phyloP scores from a whole-genome alignment of 148 eudicot species.

The Amaranthus cruentus region DNA sequence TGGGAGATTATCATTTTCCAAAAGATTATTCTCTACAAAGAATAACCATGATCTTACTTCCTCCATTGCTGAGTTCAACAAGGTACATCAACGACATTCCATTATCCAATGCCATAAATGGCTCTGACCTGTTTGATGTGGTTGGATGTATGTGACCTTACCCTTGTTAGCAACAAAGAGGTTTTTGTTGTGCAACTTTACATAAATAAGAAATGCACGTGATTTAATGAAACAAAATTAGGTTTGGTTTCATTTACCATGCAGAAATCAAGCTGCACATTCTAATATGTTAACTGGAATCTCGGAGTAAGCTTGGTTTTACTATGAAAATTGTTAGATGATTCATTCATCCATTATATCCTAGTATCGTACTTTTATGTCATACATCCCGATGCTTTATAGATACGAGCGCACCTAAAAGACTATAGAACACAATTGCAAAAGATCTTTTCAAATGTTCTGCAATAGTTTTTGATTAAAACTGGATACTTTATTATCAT shows the following conservation, averaged over 20 bases:
- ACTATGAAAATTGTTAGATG: no score
- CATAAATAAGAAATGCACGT: neutral
- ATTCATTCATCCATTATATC: no score
- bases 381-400: neutral
- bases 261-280: no score
- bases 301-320: no score
- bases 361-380: neutral
- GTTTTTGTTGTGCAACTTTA: neutral
- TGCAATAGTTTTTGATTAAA: neutral
- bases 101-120: neutral
- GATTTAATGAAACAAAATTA: neutral
- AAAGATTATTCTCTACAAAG: conserved; percentile 26
- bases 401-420: neutral
- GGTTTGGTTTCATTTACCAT: neutral
- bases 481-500: neutral
- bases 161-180: neutral
- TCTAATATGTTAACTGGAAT: no score
- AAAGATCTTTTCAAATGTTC: neutral
- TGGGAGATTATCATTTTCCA: neutral
- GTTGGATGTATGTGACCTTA: neutral
- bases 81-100: conserved; percentile 32
- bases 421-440: neutral
- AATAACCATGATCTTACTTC: conserved; percentile 42
- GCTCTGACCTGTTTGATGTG: neutral
- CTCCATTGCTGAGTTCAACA: conserved; percentile 67